phyloP scores from a whole-genome alignment of 2,329 filamentous ascomycete species.

The Pseudovirgaria hyperparasitica region DNA sequence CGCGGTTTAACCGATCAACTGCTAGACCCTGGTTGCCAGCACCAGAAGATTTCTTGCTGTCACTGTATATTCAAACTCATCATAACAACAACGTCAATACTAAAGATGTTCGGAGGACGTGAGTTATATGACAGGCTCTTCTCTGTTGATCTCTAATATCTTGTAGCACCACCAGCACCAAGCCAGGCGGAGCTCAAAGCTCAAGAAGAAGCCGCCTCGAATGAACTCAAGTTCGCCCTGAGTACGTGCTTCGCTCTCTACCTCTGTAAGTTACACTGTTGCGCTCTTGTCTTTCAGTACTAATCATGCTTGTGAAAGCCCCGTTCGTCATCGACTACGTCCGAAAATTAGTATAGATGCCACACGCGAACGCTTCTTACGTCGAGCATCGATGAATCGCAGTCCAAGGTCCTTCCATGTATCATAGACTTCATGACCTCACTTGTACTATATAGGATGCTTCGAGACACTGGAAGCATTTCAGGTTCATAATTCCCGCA shows the following conservation, averaged over 20 bases:
- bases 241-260: conserved; percentile 58
- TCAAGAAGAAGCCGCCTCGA: conserved; percentile 54
- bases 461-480: conserved; percentile 1
- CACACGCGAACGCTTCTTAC: neutral
- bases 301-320: conserved; percentile 23
- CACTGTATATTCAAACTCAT: no score
- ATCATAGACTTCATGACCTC: no score
- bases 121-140: conserved; percentile 14
- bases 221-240: conserved; percentile 54
- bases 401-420: neutral
- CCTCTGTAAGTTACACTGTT: conserved; percentile 47
- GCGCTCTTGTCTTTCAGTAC: neutral
- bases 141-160: conserved; percentile 3
- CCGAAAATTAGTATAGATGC: conserved; percentile 34
- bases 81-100: neutral
- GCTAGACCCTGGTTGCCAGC: neutral
- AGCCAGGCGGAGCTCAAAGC: conserved; percentile 56
- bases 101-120: conserved; percentile 53
- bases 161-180: conserved; percentile 54
- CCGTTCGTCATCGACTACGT: conserved; percentile 44
- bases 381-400: neutral
- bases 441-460: neutral
- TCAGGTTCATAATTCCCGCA: neutral
- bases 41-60: no score
- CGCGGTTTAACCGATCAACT: neutral